Evolutionary conservation across 345 rosid species (phyloP).

Genomic region (Heritiera fomes): DNA sequence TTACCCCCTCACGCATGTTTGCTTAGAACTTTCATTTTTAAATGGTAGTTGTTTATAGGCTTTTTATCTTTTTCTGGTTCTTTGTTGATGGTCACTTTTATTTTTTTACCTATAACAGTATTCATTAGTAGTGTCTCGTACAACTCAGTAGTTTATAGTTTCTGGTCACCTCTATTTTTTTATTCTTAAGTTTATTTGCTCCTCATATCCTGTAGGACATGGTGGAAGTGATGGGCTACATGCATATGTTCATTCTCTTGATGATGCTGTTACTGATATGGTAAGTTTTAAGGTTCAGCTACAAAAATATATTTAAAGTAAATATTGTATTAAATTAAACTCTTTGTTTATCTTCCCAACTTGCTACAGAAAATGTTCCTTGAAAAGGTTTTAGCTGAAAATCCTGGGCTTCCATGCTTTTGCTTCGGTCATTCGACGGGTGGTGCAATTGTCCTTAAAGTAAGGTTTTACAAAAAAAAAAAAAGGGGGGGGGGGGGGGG

Average conservation of each 20-base stretch:
- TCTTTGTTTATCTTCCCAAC: neutral
- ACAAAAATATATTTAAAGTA: neutral
- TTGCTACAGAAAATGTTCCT: slow-evolving; percentile 64
- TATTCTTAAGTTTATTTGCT: slow-evolving; percentile 10
- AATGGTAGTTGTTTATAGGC: neutral
- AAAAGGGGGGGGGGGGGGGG: too few species aligned
- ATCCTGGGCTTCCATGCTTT: slow-evolving; percentile 80
- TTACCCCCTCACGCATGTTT: neutral
- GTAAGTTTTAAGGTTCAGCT: slow-evolving; percentile 37
- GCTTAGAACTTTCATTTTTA: neutral
- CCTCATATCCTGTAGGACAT: slow-evolving; percentile 54
- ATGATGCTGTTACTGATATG: slow-evolving; percentile 68
- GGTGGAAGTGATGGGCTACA: slow-evolving; percentile 37
- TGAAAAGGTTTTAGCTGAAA: slow-evolving; percentile 61
- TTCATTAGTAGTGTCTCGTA: neutral
- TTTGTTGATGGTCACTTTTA: neutral
- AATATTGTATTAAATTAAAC: neutral
- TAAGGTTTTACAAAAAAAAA: slow-evolving; percentile 23
- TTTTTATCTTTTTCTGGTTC: neutral
- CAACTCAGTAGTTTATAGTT: neutral
- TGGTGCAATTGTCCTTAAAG: slow-evolving; percentile 85
- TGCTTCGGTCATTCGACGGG: slow-evolving; percentile 96
- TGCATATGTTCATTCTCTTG: slow-evolving; percentile 76
- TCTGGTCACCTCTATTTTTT: neutral
- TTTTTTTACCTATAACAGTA: too few species aligned